Base-by-base conservation (phyloP, 2,329 filamentous ascomycete genomes). In the Magnaporthiopsis rhizophila region DNA sequence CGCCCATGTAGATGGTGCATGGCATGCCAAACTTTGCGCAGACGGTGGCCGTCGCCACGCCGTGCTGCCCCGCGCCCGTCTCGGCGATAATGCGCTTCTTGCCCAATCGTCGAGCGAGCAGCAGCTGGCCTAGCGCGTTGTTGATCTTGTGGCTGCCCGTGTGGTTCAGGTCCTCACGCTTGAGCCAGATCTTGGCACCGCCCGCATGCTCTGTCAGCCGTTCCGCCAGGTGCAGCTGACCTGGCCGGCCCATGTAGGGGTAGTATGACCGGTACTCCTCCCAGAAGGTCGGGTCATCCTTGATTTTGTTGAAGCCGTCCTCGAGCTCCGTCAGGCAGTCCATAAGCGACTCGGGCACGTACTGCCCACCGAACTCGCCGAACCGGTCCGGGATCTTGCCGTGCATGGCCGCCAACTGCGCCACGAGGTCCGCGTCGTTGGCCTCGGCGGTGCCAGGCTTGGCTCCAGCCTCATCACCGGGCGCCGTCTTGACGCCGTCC, bases 81-180 rank as follows among this genome's bases (percentile, higher is more conserved):
- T 99, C 95, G 61, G 95, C 95, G 70, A 99, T 99, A 71, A 99
- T 98, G 75, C 92, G 90, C 7, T 89, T 97, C 85, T 99, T 99
- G 62, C 95, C 95, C 61, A 99, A 79, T 67, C 92, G 84, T 70
- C 85, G 85, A 1, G 95, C 95, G 56, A 99, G 80, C 18, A 99
- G 84, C 61, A 97, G 87, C 77, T 99, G 95, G 2, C 95, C 95
- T 11, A 99, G 81, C 0, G 95, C 95, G 72, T 99, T 99, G 82
- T 99, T 99, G 82, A 99, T 98, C 85, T 99, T 99, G 83, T 99
- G 95, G 67, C 91, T 96, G 69, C 95, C 95, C 11, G 95, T 98
- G 76, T 99, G 95, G 78, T 98, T 98, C 65, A 98, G 81, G 75
- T 99, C 95, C 79, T 99, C 95, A 71, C 95, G 87, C 85, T 99